These are phyloP conservation scores for Harrya chromipes DNA, from an alignment of 768 basidiomycete species.

Conservation along the genomic window DNA sequence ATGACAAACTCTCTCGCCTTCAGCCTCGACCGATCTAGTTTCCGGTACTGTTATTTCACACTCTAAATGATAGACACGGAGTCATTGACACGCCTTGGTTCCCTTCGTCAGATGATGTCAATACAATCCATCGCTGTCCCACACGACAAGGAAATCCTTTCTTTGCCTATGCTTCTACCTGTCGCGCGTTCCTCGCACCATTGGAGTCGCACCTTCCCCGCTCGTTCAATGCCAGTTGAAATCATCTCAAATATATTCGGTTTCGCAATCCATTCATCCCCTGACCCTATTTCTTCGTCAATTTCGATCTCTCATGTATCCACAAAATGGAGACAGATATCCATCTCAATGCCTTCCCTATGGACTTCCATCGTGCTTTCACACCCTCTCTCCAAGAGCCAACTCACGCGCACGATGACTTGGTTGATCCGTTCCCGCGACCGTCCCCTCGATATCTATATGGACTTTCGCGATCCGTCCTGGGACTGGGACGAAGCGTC, in stretches of 20 bases:
- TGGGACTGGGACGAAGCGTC: slow-evolving; percentile 53
- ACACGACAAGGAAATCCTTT: background rate
- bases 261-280: slow-evolving; percentile 26
- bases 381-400: slow-evolving; percentile 38
- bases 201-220: background rate
- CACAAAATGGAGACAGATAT: slow-evolving; percentile 47
- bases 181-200: background rate
- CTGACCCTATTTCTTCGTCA: slow-evolving; percentile 28
- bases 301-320: slow-evolving; percentile 47
- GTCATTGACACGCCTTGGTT: background rate
- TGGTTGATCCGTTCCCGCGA: slow-evolving; percentile 46
- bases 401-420: slow-evolving; percentile 35
- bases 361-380: slow-evolving; percentile 52
- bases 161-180: background rate
- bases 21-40: background rate
- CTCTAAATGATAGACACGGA: background rate
- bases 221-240: slow-evolving; percentile 33
- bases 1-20: background rate
- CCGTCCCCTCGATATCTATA: slow-evolving; percentile 46
- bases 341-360: slow-evolving; percentile 42
- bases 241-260: slow-evolving; percentile 36
- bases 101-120: slow-evolving; percentile 13
- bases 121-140: background rate
- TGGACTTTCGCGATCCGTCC: slow-evolving; percentile 56
- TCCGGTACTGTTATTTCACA: slow-evolving; percentile 1